phyloP scores from a whole-genome alignment of 2,329 filamentous ascomycete genomes.

The Fusarium sp. region DNA sequence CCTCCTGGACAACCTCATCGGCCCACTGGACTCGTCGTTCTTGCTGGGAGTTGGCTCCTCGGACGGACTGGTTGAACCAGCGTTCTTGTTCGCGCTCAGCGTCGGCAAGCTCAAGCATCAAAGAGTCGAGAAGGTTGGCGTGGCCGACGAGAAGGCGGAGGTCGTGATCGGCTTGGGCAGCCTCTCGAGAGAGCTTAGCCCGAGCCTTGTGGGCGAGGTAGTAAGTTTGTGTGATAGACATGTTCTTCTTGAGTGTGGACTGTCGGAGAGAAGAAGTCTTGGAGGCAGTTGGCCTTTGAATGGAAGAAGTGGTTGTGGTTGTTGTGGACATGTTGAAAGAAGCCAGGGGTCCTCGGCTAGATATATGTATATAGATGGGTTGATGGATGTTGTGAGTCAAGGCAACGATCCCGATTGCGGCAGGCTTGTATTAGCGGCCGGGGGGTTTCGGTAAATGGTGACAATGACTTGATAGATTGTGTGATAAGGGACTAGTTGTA shows the following conservation, averaged over 20 bases:
- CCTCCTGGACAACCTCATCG: constrained; percentile 78
- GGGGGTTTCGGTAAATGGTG: constrained; percentile 47
- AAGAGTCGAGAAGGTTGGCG: constrained; percentile 94
- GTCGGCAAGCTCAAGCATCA: constrained; percentile 92
- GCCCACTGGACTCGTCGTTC: constrained; percentile 89
- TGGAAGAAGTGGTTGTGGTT: constrained; percentile 40
- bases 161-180: constrained; percentile 90
- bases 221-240: constrained; percentile 99
- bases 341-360: constrained; percentile 35
- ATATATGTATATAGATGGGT: constrained; percentile 39
- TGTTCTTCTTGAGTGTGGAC: constrained; percentile 75
- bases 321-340: constrained; percentile 48
- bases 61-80: constrained; percentile 97
- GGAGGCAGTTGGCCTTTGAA: constrained; percentile 44
- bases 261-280: constrained; percentile 47
- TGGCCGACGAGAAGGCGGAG: constrained; percentile 95
- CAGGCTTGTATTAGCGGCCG: constrained; percentile 45
- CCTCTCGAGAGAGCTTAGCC: constrained; percentile 94
- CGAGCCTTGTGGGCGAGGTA: constrained; percentile 97
- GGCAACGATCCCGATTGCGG: constrained; percentile 48
- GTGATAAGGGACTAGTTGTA: constrained; percentile 43
- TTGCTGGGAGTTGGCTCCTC: constrained; percentile 69
- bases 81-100: constrained; percentile 95
- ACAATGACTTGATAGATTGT: constrained; percentile 46
- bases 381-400: constrained; percentile 44